These are phyloP conservation scores for Xerophyta viscosa DNA, from an alignment of 106 monocot genomes.

Conservation along the genomic window DNA sequence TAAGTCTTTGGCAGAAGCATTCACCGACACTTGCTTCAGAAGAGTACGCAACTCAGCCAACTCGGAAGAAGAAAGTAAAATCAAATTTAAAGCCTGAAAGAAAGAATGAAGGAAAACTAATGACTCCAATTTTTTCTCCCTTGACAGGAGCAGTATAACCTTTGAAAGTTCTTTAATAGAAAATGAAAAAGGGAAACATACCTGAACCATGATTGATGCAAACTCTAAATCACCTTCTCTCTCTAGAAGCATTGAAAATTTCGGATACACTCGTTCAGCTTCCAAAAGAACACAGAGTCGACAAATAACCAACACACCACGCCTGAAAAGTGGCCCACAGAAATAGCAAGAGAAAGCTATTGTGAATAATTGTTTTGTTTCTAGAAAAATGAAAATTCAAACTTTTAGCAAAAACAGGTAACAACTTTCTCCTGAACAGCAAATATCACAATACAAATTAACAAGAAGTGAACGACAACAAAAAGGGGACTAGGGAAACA, in stretches of 20 bases:
- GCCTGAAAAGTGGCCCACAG: conserved; percentile 28
- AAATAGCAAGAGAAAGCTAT: background rate
- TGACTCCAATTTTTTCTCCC: background rate
- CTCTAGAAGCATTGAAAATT: conserved; percentile 81
- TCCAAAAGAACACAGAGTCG: conserved; percentile 85
- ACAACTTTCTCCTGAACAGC: too few species aligned
- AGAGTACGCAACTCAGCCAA: conserved; percentile 64
- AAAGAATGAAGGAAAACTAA: conserved; percentile 2
- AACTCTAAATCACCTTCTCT: conserved; percentile 75
- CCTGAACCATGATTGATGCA: conserved; percentile 96
- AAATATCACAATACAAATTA: too few species aligned
- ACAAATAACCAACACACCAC: conserved; percentile 89
- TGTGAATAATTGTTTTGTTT: background rate
- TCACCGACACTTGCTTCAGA: conserved; percentile 61
- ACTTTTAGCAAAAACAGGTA: background rate
- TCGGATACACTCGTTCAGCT: conserved; percentile 72
- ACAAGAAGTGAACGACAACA: too few species aligned
- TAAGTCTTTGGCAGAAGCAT: conserved; percentile 65
- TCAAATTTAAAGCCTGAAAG: conserved; percentile 91
- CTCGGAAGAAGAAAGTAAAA: conserved; percentile 92
- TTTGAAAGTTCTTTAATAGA: background rate
- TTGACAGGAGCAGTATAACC: too few species aligned
- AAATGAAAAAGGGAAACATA: conserved; percentile 14
- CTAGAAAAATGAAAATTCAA: background rate
- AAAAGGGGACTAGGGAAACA: background rate